Base-by-base conservation (phyloP, 2,329 filamentous ascomycete genomes). In the Calonectria crousiana region DNA sequence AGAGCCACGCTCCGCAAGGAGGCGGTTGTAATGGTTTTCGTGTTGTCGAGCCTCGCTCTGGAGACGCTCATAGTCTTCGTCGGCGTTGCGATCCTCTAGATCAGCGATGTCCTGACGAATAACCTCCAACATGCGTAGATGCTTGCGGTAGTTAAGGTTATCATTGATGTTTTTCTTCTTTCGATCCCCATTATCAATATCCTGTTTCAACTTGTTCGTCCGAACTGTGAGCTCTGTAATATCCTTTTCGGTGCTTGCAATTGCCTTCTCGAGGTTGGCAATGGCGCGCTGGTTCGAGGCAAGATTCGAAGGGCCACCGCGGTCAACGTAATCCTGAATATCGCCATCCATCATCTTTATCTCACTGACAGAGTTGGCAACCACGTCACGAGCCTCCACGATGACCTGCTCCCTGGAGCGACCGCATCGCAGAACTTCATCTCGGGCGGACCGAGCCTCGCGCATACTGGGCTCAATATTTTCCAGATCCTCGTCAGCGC, bases 101-200 rank as follows among this genome's bases (percentile, higher is more conserved):
- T 94, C 90, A 51, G 87, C 84, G 76, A 99, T 96, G 74, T 97
- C 94, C 23, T 84, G 83, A 69, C 91, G 87, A 9, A 98, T 89
- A 5, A 87, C 87, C 52, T 94, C 89, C 2, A 98, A 88, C 47
- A 93, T 89, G 69, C 92, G 90, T 71, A 92, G 88, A 74, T 94
- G 93, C 82, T 93, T 93, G 72, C 97, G 94, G 83, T 95, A 98
- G 75, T 93, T 93, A 67, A 98, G 87, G 80, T 99, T 99, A 83
- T 98, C 95, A 28, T 89, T 89, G 78, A 99, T 98, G 76, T 95
- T 95, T 79, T 95, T 93, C 85, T 95, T 96, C 71, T 93, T 96
- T 73, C 93, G 92, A 76, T 96, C 94, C 71, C 95, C 94, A 80
- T 95, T 95, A 79, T 92, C 92, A 67, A 96, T 90, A 67, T 95